A percentile compares a stretch with the other conserved stretches of the same genome.
These are phyloP conservation scores for Linnemannia exigua DNA, from an alignment of 192 early-diverging fungal species.

Conservation along the genomic window DNA sequence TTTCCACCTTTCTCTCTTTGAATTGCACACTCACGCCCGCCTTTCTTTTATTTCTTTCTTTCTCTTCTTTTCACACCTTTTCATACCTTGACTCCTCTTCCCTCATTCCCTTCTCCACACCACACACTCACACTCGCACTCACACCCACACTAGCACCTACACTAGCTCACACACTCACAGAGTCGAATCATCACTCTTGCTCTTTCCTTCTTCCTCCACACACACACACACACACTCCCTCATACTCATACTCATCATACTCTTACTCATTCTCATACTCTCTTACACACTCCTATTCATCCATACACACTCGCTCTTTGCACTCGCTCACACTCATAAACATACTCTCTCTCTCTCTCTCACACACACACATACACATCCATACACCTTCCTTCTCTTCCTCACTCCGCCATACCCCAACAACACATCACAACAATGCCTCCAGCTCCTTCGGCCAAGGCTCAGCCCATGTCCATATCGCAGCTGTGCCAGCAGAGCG, in stretches of 20 bases:
- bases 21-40: not conserved
- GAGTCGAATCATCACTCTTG: constrained; percentile 6
- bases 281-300: not conserved
- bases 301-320: constrained; percentile 3
- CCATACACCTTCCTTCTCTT: not conserved
- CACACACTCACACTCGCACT: not conserved
- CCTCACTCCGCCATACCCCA: not conserved
- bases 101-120: not conserved
- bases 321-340: not conserved
- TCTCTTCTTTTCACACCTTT: not conserved
- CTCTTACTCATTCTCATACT: not conserved
- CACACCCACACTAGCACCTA: not conserved
- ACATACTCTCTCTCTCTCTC: not conserved
- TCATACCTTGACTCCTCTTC: not conserved
- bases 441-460: constrained; percentile 44
- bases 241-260: too few species aligned
- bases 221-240: not conserved
- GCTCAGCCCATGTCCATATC: constrained; percentile 58
- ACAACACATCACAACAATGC: constrained; percentile 21
- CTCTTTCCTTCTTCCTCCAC: not conserved
- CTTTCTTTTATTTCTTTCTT: not conserved
- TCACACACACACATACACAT: constrained; percentile 1
- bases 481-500: constrained; percentile 44
- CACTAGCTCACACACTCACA: not conserved
- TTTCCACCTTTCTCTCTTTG: not conserved